Evolutionary conservation across 2,329 filamentous ascomycete species (phyloP).

Genomic region (Beauveria sp.): DNA sequence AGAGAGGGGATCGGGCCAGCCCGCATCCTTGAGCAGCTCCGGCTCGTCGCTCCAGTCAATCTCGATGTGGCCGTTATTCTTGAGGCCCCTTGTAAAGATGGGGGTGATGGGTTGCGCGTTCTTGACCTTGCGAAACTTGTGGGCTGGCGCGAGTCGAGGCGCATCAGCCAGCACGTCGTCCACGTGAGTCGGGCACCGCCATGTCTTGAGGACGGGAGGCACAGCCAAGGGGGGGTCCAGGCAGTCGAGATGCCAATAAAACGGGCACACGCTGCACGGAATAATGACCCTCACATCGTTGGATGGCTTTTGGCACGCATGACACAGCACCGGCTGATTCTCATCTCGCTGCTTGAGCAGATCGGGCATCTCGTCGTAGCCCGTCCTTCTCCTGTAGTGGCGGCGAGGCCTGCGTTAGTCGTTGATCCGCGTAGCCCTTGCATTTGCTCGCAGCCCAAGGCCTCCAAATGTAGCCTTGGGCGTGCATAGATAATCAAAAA

Average conservation of each 20-base stretch:
- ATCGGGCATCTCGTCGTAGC: conserved; percentile 56
- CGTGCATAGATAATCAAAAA: neutral
- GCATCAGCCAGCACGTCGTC: conserved; percentile 63
- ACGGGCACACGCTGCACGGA: conserved; percentile 73
- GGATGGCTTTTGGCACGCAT: conserved; percentile 62
- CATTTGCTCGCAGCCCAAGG: neutral
- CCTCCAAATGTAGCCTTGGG: neutral
- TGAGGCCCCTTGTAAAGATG: conserved; percentile 53
- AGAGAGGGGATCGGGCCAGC: conserved; percentile 50
- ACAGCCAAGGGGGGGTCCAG: conserved; percentile 75
- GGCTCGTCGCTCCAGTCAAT: conserved; percentile 54
- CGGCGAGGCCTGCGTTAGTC: neutral
- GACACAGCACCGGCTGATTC: conserved; percentile 69
- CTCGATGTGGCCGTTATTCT: conserved; percentile 66
- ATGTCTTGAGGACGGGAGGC: conserved; percentile 68
- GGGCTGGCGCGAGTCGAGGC: conserved; percentile 51
- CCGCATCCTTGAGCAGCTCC: conserved; percentile 45
- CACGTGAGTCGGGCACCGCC: conserved; percentile 83
- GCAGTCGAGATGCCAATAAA: conserved; percentile 90
- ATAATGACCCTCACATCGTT: conserved; percentile 62
- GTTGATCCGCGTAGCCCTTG: neutral
- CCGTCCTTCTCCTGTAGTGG: conserved; percentile 39
- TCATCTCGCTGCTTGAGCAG: conserved; percentile 67
- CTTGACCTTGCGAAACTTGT: conserved; percentile 55
- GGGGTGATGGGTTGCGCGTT: conserved; percentile 44